Base-by-base conservation (phyloP, 2,329 filamentous ascomycete species). In the Alternaria gansuensis region DNA sequence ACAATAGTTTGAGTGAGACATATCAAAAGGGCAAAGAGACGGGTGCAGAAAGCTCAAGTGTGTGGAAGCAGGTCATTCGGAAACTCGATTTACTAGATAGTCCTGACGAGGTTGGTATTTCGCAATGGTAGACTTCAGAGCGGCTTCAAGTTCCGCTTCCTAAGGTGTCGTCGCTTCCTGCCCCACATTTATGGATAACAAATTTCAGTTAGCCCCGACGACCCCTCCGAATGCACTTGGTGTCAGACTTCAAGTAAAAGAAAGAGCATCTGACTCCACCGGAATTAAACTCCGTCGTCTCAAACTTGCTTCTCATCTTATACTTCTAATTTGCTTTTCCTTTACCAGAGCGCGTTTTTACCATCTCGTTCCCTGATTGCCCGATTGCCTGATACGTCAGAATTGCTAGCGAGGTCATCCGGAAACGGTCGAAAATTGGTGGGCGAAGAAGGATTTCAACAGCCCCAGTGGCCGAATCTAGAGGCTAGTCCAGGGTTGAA, bases 101-200 rank as follows among this genome's bases (percentile, higher is more conserved):
- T 23, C 10, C 21, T 28, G 17, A 9, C 24, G 21, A 17, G 17
- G 26, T 28, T 28, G 3, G 3, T 21, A 24, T 28, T 26, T 31
- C 24, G 43, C 28, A 24, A 29, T 31, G 31, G 14, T 39, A 46
- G 29, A 34, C n/a, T 24, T 29, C 34, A 39, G 28, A 5, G 34
- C 10, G 51, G 51, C 51, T 31, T 37, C 33, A 11, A 37, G 2
- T 23, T 54, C 33, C 51, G 36, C 28, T 46, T 41, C 50, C 31
- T 11, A 29, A 57, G 34, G 44, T 59, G 45, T 51, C 23, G 40
- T n/a, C n/a, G n/a, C 31, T 23, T 6, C 24, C n/a, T 17, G 34
- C 45, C 57, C 69, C 71, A 48, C 59, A 76, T 40, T 51, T 75
- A 50, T 77, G 60, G 69, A 62, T 62, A 56, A 59, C 56, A 62